These are phyloP conservation scores for Penicillium robsamsonii DNA, from an alignment of 495 filamentous ascomycete species.

Conservation along the genomic window DNA sequence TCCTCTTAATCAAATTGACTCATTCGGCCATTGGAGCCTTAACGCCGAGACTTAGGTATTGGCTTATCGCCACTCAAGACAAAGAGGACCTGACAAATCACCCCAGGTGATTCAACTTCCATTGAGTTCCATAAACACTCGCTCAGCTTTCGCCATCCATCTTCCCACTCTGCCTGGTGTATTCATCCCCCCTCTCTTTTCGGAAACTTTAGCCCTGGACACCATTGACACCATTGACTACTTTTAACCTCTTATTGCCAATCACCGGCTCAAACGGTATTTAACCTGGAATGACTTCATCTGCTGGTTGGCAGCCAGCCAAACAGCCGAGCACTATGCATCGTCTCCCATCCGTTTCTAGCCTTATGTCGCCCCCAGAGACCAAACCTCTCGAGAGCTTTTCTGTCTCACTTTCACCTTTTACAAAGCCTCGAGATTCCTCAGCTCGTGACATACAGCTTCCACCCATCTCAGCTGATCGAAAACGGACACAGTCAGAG, in stretches of 20 bases:
- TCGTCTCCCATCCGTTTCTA: conserved; percentile 53
- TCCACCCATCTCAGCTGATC: conserved; percentile 49
- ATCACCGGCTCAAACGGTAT: conserved; percentile 6
- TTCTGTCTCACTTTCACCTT: conserved; percentile 37
- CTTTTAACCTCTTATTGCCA: conserved; percentile 3
- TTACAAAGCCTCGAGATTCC: conserved; percentile 29
- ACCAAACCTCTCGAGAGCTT: conserved; percentile 61
- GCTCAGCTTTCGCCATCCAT: conserved; percentile 22
- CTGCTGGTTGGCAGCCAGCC: conserved; percentile 22
- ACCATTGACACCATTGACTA: background rate
- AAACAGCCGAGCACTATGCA: conserved; percentile 43
- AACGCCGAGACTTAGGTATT: conserved; percentile 10
- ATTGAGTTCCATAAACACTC: conserved; percentile 20
- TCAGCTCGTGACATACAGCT: conserved; percentile 45
- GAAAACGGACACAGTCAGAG: conserved; percentile 48
- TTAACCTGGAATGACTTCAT: conserved; percentile 30
- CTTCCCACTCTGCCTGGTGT: conserved; percentile 15
- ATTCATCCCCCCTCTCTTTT: background rate
- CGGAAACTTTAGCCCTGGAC: background rate
- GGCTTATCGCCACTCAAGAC: conserved; percentile 36
- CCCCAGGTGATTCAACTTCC: conserved; percentile 18
- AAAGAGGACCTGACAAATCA: conserved; percentile 45
- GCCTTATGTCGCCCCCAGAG: conserved; percentile 76
- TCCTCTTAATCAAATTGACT: conserved; percentile 3
- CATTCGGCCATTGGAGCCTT: conserved; percentile 13